Base-by-base conservation (phyloP, 805 yeast genomes). In the Blastobotrys peoriensis region DNA sequence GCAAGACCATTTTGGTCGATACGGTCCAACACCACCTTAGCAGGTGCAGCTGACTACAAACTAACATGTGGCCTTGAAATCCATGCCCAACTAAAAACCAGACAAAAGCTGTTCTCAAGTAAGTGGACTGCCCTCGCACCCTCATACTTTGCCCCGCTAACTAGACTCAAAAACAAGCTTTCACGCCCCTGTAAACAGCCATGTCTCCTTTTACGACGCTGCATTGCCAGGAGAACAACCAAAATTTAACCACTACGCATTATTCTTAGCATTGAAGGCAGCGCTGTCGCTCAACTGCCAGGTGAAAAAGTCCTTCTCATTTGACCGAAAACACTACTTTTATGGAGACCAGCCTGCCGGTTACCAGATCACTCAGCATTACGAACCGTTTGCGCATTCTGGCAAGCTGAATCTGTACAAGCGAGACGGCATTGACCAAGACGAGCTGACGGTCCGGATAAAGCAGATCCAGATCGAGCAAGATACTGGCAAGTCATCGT, bases 331-430 rank as follows among this genome's bases (percentile, higher is more conserved):
- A 63, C 98, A 93, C 61, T 93, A 93, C 62, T 88, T 93, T 63
- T 93, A 93, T 62, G 91, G 89, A 1, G 98, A 93, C 62, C 98
- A 93, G 61, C 98, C 98, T 0, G 65, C 84, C 43, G 98, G 98
- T 1, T 93, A 88, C 64, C 98, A 93, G 61, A 83, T 93, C 40
- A 93, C 98, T 0, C 98, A 93, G 64, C 85, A 79, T 58, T 86
- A 75, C 60, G 72, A 73, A 28, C 97, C 98, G 1, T 68, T 86
- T 38, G 93, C 96, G 1, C 67, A 62, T 25, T 71, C 76, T 40
- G 98, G 98, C 0, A 51, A 43, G 17, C 39, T 91, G 23, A 59
- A 59, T 18, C 60, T 91, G 34, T 59, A 56, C 8, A 62, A 65
- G 19, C 64, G 73, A 44, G 96, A 88, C 58, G 78, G 74, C 5